Conservation (phyloP, 1,284 basidiomycete species). For the Fomitiporia mediterranea region DNA sequence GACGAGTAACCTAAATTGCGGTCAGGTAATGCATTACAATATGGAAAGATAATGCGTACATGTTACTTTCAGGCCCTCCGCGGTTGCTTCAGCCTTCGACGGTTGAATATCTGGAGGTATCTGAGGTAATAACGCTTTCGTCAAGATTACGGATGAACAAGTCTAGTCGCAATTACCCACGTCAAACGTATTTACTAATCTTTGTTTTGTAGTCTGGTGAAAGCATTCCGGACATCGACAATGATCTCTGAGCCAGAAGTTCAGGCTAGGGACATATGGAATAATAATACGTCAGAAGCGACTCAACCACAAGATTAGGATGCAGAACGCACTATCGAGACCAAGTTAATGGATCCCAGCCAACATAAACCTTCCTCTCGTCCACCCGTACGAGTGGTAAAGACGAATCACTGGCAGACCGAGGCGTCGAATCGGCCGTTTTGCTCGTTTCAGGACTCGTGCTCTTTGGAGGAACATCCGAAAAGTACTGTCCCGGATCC, state of each 20-base stretch:
- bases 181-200: slow-evolving; percentile 81
- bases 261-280: slow-evolving; percentile 42
- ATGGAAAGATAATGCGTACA: slow-evolving; percentile 41
- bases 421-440: background rate
- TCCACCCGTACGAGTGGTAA: slow-evolving; percentile 55
- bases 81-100: slow-evolving; percentile 50
- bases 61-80: slow-evolving; percentile 62
- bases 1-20: slow-evolving; percentile 48
- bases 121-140: slow-evolving; percentile 36
- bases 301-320: slow-evolving; percentile 19
- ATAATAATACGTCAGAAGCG: background rate
- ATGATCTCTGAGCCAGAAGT: slow-evolving; percentile 78
- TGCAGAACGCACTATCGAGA: slow-evolving; percentile 57
- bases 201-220: slow-evolving; percentile 87
- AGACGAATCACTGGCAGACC: slow-evolving; percentile 22
- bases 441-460: background rate
- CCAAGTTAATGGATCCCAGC: slow-evolving; percentile 63
- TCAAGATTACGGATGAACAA: background rate
- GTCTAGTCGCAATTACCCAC: slow-evolving; percentile 36
- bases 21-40: background rate
- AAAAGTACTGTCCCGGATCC: background rate
- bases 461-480: background rate
- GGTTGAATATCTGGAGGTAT: slow-evolving; percentile 75
- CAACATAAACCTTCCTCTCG: slow-evolving; percentile 55
- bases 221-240: slow-evolving; percentile 88